These are phyloP conservation scores for Leptodermis oblonga DNA, from an alignment of 257 asterid species.

Conservation along the genomic window DNA sequence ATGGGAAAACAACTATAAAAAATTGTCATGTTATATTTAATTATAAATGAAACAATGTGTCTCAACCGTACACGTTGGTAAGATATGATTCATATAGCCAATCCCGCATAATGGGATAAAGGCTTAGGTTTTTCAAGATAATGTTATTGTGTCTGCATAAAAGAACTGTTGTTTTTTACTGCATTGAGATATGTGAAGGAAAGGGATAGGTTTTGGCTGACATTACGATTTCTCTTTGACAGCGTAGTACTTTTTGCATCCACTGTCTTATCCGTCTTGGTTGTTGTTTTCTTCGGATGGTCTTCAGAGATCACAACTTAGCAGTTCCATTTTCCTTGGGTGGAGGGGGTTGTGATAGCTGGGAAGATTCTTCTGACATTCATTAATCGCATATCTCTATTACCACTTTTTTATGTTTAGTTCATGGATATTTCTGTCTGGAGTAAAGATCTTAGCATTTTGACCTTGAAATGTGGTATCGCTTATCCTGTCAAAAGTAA, in stretches of 20 bases:
- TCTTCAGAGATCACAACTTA: neutral
- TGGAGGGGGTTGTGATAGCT: neutral
- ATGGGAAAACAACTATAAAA: too few relatives aligned
- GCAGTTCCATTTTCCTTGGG: neutral
- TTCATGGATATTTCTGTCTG: neutral
- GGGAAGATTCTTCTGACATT: neutral
- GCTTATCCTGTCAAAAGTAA: neutral
- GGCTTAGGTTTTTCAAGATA: too few relatives aligned
- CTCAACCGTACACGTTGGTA: too few relatives aligned
- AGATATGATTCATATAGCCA: too few relatives aligned
- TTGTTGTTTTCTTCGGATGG: neutral
- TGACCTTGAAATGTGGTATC: neutral
- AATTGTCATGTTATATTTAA: too few relatives aligned
- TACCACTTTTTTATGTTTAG: neutral
- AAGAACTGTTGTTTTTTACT: neutral
- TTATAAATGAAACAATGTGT: too few relatives aligned
- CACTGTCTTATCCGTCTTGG: neutral
- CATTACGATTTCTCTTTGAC: neutral
- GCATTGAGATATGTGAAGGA: neutral
- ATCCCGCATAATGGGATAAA: too few relatives aligned
- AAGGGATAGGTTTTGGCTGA: too few relatives aligned
- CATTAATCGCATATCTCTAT: neutral
- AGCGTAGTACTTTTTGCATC: neutral
- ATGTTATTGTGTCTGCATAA: neutral
- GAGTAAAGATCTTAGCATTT: neutral